phyloP scores from a whole-genome alignment of 2,329 filamentous ascomycete genomes.

The Colletotrichum lupini region DNA sequence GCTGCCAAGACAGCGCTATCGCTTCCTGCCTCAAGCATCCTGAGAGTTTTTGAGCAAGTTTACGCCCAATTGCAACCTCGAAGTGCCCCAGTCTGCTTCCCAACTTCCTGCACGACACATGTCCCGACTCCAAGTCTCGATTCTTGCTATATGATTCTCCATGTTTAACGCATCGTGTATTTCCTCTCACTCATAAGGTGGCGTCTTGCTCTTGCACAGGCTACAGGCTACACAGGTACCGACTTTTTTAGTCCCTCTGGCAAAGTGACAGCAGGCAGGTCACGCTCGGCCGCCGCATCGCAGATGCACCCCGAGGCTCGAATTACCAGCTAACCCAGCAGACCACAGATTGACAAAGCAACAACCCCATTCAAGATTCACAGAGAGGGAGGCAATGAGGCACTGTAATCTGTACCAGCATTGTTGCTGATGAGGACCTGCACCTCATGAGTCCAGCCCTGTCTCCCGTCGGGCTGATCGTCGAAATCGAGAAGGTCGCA shows the following conservation, averaged over 20 bases:
- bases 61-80: constrained; percentile 15
- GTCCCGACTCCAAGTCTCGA: background rate
- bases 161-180: background rate
- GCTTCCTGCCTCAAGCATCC: constrained; percentile 12
- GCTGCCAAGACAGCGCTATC: constrained; percentile 26
- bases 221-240: background rate
- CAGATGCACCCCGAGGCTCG: background rate
- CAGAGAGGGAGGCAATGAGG: background rate
- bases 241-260: background rate
- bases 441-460: background rate
- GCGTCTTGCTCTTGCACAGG: background rate
- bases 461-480: background rate
- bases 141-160: background rate
- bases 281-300: background rate
- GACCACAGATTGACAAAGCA: background rate
- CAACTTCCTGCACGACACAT: constrained; percentile 11
- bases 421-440: background rate
- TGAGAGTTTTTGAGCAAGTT: constrained; percentile 42
- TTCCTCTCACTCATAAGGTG: background rate
- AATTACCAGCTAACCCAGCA: background rate
- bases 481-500: constrained; percentile 14
- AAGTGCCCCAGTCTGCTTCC: background rate
- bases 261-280: background rate
- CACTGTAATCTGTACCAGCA: no score
- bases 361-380: background rate